Evolutionary conservation across 768 basidiomycete genomes (phyloP).

Genomic region (Chalciporus sphaerocephalus): DNA sequence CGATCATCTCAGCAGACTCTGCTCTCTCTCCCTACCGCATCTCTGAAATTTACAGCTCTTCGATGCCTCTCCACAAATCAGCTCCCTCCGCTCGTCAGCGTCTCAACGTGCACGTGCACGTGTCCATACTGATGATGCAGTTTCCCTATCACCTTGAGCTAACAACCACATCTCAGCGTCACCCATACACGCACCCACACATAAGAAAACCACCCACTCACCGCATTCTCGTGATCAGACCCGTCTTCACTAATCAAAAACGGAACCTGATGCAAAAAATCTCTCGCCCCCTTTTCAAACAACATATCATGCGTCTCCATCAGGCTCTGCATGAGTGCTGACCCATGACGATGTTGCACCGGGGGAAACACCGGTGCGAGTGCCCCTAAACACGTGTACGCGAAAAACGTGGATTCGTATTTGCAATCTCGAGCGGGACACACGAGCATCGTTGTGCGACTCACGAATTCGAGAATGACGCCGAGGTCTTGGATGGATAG

Average conservation of each 20-base stretch:
- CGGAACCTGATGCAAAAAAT: slow-evolving; percentile 5
- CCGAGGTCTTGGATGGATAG: slow-evolving; percentile 6
- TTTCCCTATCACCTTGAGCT: too few species aligned
- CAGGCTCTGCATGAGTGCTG: not conserved
- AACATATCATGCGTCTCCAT: slow-evolving; percentile 3
- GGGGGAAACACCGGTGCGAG: slow-evolving; percentile 5
- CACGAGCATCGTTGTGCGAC: slow-evolving; percentile 1
- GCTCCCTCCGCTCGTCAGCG: too few species aligned
- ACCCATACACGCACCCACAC: too few species aligned
- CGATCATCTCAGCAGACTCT: too few species aligned
- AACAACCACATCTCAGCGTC: too few species aligned
- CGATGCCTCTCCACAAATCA: too few species aligned
- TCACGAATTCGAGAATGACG: slow-evolving; percentile 6
- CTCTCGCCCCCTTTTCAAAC: slow-evolving; percentile 11
- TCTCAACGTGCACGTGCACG: too few species aligned
- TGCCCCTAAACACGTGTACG: slow-evolving; percentile 9
- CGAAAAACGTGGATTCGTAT: slow-evolving; percentile 15
- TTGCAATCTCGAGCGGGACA: slow-evolving; percentile 8
- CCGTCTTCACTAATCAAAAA: slow-evolving; percentile 3
- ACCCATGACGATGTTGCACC: not conserved
- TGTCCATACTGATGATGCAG: too few species aligned
- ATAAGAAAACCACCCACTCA: not conserved
- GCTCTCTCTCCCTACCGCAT: too few species aligned
- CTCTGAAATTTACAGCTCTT: too few species aligned
- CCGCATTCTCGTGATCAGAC: slow-evolving; percentile 2